These are phyloP conservation scores for Heterobasidion parviporum DNA, from an alignment of 1,284 basidiomycete genomes.

Conservation along the genomic window DNA sequence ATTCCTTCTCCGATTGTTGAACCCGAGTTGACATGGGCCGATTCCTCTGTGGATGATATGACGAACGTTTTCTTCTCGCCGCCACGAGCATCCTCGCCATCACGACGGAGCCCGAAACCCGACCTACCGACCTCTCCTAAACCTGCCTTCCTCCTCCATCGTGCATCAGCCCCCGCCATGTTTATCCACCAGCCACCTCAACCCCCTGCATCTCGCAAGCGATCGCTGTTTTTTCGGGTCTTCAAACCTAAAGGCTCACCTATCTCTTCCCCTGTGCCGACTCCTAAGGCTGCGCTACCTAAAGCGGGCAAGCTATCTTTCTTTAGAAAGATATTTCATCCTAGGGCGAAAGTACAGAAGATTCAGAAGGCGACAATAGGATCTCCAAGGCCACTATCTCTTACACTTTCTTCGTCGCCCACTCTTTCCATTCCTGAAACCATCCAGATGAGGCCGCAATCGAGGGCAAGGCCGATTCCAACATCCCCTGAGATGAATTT, in stretches of 20 bases:
- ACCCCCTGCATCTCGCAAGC: background rate
- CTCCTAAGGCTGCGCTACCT: background rate
- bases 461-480: too few species aligned
- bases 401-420: too few species aligned
- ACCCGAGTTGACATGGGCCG: constrained; percentile 6
- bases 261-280: too few species aligned
- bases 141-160: constrained; percentile 4
- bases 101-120: constrained; percentile 2
- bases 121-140: constrained; percentile 7
- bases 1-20: background rate
- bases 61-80: background rate
- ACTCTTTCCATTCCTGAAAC: too few species aligned
- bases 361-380: too few species aligned
- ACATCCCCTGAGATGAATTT: too few species aligned
- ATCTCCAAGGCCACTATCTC: too few species aligned
- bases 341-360: too few species aligned
- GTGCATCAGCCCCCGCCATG: background rate
- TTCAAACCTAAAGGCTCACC: background rate
- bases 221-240: background rate
- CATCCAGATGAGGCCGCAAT: too few species aligned
- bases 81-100: background rate
- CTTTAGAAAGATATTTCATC: background rate
- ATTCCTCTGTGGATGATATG: background rate
- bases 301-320: background rate
- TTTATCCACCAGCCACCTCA: background rate